Evolutionary conservation across 495 filamentous ascomycete genomes (phyloP).

Genomic region (Penicillium diatomitis): DNA sequence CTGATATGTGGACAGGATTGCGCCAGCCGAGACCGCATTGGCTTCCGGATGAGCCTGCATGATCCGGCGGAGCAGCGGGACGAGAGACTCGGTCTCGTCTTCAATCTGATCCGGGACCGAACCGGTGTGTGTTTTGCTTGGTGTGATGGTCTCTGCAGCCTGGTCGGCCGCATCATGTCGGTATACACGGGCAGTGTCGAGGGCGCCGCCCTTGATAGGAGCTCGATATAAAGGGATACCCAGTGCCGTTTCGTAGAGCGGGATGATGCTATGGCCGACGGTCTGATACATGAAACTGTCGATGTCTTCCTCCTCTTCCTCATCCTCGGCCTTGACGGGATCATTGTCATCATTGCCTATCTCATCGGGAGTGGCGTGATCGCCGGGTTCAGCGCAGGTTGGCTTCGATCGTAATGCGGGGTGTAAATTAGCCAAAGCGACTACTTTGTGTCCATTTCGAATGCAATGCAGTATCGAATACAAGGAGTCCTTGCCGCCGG

Average conservation of each 20-base stretch:
- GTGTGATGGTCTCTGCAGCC: slow-evolving; percentile 3
- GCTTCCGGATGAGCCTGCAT: slow-evolving; percentile 58
- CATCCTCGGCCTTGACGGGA: not conserved
- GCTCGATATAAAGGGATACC: slow-evolving; percentile 70
- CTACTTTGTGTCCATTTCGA: slow-evolving; percentile 72
- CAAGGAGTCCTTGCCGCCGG: slow-evolving; percentile 94
- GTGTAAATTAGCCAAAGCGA: slow-evolving; percentile 83
- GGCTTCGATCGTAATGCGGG: slow-evolving; percentile 30
- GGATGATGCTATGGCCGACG: slow-evolving; percentile 78
- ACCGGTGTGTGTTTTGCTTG: not conserved
- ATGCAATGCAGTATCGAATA: slow-evolving; percentile 87
- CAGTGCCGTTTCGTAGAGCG: slow-evolving; percentile 71
- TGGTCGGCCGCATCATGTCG: slow-evolving; percentile 11
- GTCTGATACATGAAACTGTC: slow-evolving; percentile 99
- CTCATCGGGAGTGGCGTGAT: not conserved
- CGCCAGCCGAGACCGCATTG: slow-evolving; percentile 81
- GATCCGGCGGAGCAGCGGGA: slow-evolving; percentile 60
- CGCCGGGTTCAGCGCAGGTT: too few relatives aligned
- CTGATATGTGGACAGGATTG: slow-evolving; percentile 92
- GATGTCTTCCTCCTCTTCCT: slow-evolving; percentile 56
- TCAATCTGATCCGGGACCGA: not conserved
- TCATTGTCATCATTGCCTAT: not conserved
- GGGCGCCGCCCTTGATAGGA: slow-evolving; percentile 57
- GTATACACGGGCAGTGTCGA: slow-evolving; percentile 41
- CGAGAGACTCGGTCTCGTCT: slow-evolving; percentile 84